These are phyloP conservation scores for Camellia japonica DNA, from an alignment of 148 eudicot genomes.

Conservation along the genomic window DNA sequence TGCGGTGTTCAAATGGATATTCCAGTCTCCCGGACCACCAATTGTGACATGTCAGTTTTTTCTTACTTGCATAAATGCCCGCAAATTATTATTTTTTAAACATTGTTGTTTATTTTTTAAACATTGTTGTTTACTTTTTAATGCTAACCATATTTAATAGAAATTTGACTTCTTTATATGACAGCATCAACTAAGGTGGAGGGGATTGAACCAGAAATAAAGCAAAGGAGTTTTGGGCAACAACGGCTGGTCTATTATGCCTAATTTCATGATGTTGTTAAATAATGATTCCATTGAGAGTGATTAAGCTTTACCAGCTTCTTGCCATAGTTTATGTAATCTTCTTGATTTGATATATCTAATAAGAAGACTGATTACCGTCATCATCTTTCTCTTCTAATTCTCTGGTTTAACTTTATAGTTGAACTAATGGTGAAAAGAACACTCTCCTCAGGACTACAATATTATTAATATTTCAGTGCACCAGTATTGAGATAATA, in stretches of 20 bases:
- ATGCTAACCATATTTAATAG: neutral
- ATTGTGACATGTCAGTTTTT: constrained; percentile 9
- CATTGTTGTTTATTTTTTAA: neutral
- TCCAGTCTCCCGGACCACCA: constrained; percentile 11
- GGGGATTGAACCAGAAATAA: constrained; percentile 1
- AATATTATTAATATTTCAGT: neutral
- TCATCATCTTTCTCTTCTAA: too few species aligned
- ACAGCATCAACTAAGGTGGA: constrained; percentile 17
- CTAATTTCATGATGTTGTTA: neutral
- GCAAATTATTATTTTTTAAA: too few species aligned
- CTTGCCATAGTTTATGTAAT: neutral
- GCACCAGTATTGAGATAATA: neutral
- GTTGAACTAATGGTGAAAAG: neutral
- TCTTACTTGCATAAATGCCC: too few species aligned
- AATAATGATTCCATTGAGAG: neutral
- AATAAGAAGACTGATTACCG: too few species aligned
- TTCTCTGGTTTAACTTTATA: too few species aligned
- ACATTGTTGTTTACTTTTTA: neutral
- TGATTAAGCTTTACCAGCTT: constrained; percentile 7
- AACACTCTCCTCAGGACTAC: neutral
- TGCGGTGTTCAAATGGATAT: constrained; percentile 21
- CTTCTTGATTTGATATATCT: too few species aligned
- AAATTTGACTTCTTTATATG: neutral
- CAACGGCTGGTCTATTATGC: neutral
- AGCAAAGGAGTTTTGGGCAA: neutral